Evolutionary conservation across 208 protist species (phyloP), one percentile per base, ranked within the genome.

Genomic region (Leishmania major): DNA sequence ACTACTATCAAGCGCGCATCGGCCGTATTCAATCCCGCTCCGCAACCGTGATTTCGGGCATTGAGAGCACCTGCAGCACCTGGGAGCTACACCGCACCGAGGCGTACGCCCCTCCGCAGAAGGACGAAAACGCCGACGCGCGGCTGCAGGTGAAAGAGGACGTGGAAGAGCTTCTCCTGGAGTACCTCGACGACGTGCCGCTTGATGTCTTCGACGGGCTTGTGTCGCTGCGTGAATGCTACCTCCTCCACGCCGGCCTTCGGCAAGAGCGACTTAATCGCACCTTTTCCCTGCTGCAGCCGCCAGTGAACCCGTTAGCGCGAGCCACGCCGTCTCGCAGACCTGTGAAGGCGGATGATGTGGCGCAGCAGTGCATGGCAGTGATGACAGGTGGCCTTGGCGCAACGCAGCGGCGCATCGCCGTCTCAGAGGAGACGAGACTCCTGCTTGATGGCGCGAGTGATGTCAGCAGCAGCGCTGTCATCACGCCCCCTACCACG

Each of bases 171-270:
- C 69, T 77, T 13, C 85, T 97, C 37, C 78, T 97, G 51, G 82
- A 80, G 1, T 97, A 92, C 80, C 77, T 97, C 13, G 82, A 83
- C 40, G 90, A 91, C 35, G 78, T 95, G 19, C 87, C 88, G 15
- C 57, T 85, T 19, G 92, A 96, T 22, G 90, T 94, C 60, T 97
- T 96, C 81, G 78, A 88, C 49, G 82, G 81, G 4, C 37, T 64
- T 17, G 78, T 92, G 31, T 93, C 91, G 7, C 84, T 97, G 57
- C 92, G 94, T 0, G 89, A 94, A 64, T 88, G 92, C 35, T 94
- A 93, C 80, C 75, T 87, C 31, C 84, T 93, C 1, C 82, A 94
- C 67, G 77, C 82, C 45, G 75, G 66, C 19, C 91, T 87, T 47
- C 75, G 86, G 43, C 75, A 81, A 31, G 85, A 84, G 64, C 86